Evolutionary conservation across 345 rosid species (phyloP).

Genomic region (Gossypium turneri): DNA sequence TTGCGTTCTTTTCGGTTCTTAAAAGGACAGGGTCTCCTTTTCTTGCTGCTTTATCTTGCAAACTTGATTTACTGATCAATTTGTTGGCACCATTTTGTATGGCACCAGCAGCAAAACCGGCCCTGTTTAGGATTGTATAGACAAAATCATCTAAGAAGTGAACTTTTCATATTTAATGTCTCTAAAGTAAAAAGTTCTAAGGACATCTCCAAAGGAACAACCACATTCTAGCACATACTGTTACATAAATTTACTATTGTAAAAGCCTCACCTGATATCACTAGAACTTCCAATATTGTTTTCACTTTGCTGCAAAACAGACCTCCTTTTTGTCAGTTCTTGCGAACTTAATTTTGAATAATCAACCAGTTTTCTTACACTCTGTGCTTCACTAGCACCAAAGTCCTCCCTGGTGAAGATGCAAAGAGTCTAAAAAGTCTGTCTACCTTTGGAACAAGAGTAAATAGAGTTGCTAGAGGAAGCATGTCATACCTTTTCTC

Average conservation of each 20-base stretch:
- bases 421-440: not conserved
- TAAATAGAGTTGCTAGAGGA: slow-evolving; percentile 9
- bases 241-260: not conserved
- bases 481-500: slow-evolving; percentile 22
- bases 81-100: slow-evolving; percentile 29
- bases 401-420: slow-evolving; percentile 32
- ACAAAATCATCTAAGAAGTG: slow-evolving; percentile 8
- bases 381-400: slow-evolving; percentile 20
- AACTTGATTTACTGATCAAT: slow-evolving; percentile 27
- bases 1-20: slow-evolving; percentile 28
- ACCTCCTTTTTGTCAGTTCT: slow-evolving; percentile 20
- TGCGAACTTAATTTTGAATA: slow-evolving; percentile 16
- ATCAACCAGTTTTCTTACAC: slow-evolving; percentile 25
- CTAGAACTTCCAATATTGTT: slow-evolving; percentile 24
- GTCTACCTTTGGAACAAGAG: not conserved
- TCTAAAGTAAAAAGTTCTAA: not conserved
- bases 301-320: slow-evolving; percentile 28
- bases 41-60: slow-evolving; percentile 32
- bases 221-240: not conserved
- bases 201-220: not conserved
- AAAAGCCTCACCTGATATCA: slow-evolving; percentile 31
- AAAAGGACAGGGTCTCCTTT: slow-evolving; percentile 35
- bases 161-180: not conserved
- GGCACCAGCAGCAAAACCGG: slow-evolving; percentile 23
- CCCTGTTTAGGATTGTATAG: slow-evolving; percentile 26